Evolutionary conservation across 2,329 filamentous ascomycete genomes (phyloP).

Genomic region (Trichophaea hybrida): DNA sequence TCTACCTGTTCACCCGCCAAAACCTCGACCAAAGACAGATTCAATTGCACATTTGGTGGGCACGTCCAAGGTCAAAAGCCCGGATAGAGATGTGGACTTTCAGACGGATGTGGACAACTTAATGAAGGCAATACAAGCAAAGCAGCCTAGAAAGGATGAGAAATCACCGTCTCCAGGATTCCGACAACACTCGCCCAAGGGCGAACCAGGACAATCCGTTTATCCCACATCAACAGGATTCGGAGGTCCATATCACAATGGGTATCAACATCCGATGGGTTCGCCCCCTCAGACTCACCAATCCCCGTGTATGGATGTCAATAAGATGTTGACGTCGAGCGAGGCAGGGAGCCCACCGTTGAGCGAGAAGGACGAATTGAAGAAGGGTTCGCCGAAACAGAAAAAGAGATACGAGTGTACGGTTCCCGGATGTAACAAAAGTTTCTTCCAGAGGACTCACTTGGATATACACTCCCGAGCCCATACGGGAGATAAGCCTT

Average conservation of each 20-base stretch:
- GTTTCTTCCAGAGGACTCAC: constrained; percentile 83
- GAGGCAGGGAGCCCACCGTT: constrained; percentile 30
- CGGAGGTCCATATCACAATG: background rate
- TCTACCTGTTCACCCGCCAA: constrained; percentile 11
- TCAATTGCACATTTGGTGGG: constrained; percentile 21
- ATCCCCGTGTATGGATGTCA: background rate
- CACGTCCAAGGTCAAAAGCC: constrained; percentile 35
- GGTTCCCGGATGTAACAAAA: constrained; percentile 60
- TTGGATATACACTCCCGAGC: constrained; percentile 76
- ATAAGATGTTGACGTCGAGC: constrained; percentile 27
- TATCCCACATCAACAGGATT: background rate
- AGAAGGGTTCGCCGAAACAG: constrained; percentile 29
- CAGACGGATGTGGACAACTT: constrained; percentile 73
- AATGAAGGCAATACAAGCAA: constrained; percentile 75
- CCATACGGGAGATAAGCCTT: constrained; percentile 83
- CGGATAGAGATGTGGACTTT: constrained; percentile 46
- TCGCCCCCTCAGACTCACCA: background rate
- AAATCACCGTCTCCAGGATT: background rate
- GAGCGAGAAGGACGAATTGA: constrained; percentile 29
- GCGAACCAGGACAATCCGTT: background rate
- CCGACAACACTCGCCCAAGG: background rate
- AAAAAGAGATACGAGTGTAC: constrained; percentile 58
- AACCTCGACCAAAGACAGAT: constrained; percentile 12
- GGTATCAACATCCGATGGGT: background rate
- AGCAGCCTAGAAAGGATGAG: constrained; percentile 28